phyloP scores from a whole-genome alignment of 768 basidiomycete species.

The Mycena haematopus region DNA sequence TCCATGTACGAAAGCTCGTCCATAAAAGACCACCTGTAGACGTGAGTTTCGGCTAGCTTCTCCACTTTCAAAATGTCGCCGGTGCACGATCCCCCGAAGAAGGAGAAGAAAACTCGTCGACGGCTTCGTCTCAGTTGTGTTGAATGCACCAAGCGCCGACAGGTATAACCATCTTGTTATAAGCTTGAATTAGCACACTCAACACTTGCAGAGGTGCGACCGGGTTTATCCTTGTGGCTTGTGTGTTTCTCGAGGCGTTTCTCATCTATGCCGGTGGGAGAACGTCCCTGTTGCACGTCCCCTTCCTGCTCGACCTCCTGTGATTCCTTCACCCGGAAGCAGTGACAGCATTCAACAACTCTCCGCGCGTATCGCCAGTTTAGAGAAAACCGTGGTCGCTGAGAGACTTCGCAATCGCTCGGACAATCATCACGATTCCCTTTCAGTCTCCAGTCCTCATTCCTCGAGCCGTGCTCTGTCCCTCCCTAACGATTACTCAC shows the following conservation, averaged over 20 bases:
- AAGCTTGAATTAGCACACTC: conserved; percentile 7
- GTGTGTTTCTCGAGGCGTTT: conserved; percentile 46
- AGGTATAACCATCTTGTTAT: conserved; percentile 40
- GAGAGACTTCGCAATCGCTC: conserved; percentile 20
- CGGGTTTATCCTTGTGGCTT: conserved; percentile 50
- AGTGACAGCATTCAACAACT: conserved; percentile 33
- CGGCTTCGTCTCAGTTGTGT: conserved; percentile 60
- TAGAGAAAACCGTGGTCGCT: conserved; percentile 37
- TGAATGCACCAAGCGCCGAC: conserved; percentile 61
- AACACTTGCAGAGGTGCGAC: conserved; percentile 54
- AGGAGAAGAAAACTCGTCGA: conserved; percentile 57
- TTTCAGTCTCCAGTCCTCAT: conserved; percentile 32
- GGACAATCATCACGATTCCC: conserved; percentile 23
- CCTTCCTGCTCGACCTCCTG: conserved; percentile 47
- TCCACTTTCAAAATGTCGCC: conserved; percentile 17
- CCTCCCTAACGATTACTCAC: conserved; percentile 23
- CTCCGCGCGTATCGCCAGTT: conserved; percentile 35
- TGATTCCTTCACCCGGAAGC: conserved; percentile 27
- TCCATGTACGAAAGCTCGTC: conserved; percentile 22
- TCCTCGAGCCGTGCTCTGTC: conserved; percentile 28
- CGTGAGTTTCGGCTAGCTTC: conserved; percentile 11
- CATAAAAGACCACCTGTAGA: conserved; percentile 25
- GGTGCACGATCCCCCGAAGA: conserved; percentile 29
- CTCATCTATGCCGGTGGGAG: conserved; percentile 55
- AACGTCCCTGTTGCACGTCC: conserved; percentile 50